Evolutionary conservation across 2,329 filamentous ascomycete species (phyloP), one percentile per base, ranked within the genome.

Genomic region (Cercospora sp.): DNA sequence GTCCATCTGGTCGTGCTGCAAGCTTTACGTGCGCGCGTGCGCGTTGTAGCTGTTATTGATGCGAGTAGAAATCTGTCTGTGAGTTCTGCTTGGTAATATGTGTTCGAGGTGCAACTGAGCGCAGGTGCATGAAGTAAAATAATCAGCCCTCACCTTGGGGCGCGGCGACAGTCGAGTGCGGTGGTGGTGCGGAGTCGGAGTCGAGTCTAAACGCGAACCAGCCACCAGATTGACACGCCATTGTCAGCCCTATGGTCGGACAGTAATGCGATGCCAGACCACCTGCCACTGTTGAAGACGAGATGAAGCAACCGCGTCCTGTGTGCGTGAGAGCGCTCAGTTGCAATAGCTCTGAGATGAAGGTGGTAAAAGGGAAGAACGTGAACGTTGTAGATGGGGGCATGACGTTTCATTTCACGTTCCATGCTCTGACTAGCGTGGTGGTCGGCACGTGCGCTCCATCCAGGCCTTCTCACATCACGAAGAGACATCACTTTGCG

Each of bases 171-270:
- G 58, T 60, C 58, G 31, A 33, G 59, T 55, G 13, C 18, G 60
- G 36, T 61, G 59, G 59, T 48, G 33, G 60, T 63, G 42, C 26
- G 60, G 20, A 63, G 42, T 33, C 45, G 42, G 20, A 61, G 39
- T 45, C 18, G 39, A 63, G 45, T 59, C 42, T 30, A 51, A 48
- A 63, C 60, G 42, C 60, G 42, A 51, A 48, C 60, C 60, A 63
- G 60, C 26, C 60, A 63, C 39, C 42, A 63, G 16, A 16, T 18
- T n/a, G 10, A 51, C 39, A 20, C 60, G 60, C 60, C 60, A 53
- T 51, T 63, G 60, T 51, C 39, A 63, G 45, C 45, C 23, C 60
- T 20, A 61, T 42, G 23, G 45, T 26, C 12, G 20, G 18, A 2
- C 31, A 33, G 31, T 33, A 33, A 12, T 33, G 10, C 31, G 31